phyloP scores from a whole-genome alignment of 148 eudicot genomes.

The Chenopodium suecicum region DNA sequence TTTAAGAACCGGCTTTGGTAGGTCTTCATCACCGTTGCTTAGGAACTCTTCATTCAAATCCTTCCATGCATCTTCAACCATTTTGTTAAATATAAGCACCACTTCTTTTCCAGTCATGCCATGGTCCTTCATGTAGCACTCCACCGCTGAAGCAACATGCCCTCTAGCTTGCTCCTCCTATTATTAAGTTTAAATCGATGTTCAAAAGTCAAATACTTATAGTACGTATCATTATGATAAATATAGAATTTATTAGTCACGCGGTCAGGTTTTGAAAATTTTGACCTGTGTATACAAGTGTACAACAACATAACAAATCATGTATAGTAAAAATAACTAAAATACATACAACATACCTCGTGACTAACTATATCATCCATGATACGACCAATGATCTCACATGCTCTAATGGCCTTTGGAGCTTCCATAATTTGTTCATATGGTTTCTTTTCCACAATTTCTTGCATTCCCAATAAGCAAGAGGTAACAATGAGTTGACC shows the following conservation, averaged over 20 bases:
- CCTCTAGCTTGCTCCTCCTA: conserved; percentile 39
- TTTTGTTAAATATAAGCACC: conserved; percentile 18
- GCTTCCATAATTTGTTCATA: conserved; percentile 20
- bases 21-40: background rate
- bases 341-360: conserved; percentile 9
- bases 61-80: conserved; percentile 39
- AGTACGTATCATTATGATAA: too few species aligned
- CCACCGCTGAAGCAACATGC: conserved; percentile 34
- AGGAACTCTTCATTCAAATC: conserved; percentile 33
- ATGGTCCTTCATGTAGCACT: conserved; percentile 39
- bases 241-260: too few species aligned
- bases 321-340: background rate
- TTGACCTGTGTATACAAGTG: too few species aligned
- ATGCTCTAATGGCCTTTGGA: conserved; percentile 26
- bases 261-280: too few species aligned
- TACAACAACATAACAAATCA: too few species aligned
- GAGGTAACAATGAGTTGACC: conserved; percentile 14
- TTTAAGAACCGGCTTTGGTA: conserved; percentile 21
- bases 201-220: too few species aligned
- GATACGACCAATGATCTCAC: background rate
- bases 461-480: conserved; percentile 32
- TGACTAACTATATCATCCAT: conserved; percentile 38
- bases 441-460: conserved; percentile 23
- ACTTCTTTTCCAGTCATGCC: conserved; percentile 26
- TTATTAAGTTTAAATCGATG: background rate